Evolutionary conservation across 2,329 filamentous ascomycete genomes (phyloP).

Genomic region (Ceratocystis albifundus): DNA sequence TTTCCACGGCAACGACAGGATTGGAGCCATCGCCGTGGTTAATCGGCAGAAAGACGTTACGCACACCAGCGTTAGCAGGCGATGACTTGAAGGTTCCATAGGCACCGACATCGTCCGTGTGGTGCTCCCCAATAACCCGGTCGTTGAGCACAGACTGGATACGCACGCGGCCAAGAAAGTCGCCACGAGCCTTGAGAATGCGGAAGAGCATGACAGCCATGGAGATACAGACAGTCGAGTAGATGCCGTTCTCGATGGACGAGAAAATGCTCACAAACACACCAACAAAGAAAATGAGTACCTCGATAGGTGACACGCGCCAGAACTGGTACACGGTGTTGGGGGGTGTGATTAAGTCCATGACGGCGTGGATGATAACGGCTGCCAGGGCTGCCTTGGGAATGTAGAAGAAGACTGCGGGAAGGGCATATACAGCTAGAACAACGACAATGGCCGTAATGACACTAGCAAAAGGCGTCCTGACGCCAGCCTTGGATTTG

Average conservation of each 20-base stretch:
- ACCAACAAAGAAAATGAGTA: constrained; percentile 73
- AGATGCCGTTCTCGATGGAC: constrained; percentile 75
- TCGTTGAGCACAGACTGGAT: constrained; percentile 77
- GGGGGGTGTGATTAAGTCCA: constrained; percentile 72
- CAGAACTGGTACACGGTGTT: constrained; percentile 81
- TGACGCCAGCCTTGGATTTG: constrained; percentile 85
- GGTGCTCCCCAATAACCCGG: constrained; percentile 54
- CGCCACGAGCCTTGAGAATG: constrained; percentile 63
- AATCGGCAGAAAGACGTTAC: constrained; percentile 79
- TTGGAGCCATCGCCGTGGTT: constrained; percentile 86
- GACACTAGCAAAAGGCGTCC: constrained; percentile 74
- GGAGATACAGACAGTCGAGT: constrained; percentile 63
- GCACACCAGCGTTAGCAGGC: constrained; percentile 33
- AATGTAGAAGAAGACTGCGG: constrained; percentile 81
- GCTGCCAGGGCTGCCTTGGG: constrained; percentile 63
- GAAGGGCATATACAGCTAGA: constrained; percentile 70
- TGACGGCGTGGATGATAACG: constrained; percentile 84
- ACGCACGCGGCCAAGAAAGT: constrained; percentile 66
- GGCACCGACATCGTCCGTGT: constrained; percentile 36
- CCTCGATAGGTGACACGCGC: constrained; percentile 70
- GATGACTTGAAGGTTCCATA: constrained; percentile 46
- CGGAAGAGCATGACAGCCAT: constrained; percentile 64
- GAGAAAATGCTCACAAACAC: constrained; percentile 73
- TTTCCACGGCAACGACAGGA: constrained; percentile 64
- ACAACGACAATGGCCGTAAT: constrained; percentile 75